These are phyloP conservation scores for Geosmithia putterillii DNA, from an alignment of 2,329 filamentous ascomycete species.

Conservation along the genomic window DNA sequence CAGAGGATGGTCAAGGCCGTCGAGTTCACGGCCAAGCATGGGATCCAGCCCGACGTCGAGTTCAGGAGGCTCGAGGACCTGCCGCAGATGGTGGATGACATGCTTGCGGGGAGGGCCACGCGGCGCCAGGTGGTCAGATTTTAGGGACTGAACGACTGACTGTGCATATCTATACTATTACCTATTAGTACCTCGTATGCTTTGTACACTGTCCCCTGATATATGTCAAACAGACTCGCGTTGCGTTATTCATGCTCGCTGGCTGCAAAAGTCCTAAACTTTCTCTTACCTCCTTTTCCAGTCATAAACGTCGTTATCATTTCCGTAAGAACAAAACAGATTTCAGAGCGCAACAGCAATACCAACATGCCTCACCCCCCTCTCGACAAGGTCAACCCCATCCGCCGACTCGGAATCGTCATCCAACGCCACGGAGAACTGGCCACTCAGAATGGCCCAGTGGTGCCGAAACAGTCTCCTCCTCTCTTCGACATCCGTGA, in stretches of 20 bases:
- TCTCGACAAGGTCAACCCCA: neutral
- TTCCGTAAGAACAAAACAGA: too few relatives aligned
- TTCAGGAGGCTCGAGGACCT: conserved; percentile 23
- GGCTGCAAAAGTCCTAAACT: neutral
- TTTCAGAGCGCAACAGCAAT: neutral
- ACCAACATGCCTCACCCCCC: neutral
- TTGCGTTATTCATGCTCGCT: neutral
- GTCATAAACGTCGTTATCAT: too few relatives aligned
- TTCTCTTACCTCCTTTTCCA: too few relatives aligned
- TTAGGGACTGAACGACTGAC: neutral
- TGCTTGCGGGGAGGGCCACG: conserved; percentile 20
- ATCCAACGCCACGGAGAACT: neutral
- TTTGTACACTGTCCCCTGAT: neutral
- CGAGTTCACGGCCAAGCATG: conserved; percentile 27
- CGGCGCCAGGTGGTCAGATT: conserved; percentile 19
- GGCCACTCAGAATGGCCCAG: neutral
- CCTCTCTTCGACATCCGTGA: neutral
- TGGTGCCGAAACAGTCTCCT: neutral
- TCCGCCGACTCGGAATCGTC: neutral
- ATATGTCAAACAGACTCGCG: neutral
- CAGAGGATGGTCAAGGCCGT: conserved; percentile 28
- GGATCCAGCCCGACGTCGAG: conserved; percentile 24
- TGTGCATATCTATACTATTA: neutral
- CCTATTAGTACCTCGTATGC: neutral
- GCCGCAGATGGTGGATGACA: conserved; percentile 22